Evolutionary conservation across 2,329 filamentous ascomycete species (phyloP).

Genomic region (Alternaria hordeiaustralica): DNA sequence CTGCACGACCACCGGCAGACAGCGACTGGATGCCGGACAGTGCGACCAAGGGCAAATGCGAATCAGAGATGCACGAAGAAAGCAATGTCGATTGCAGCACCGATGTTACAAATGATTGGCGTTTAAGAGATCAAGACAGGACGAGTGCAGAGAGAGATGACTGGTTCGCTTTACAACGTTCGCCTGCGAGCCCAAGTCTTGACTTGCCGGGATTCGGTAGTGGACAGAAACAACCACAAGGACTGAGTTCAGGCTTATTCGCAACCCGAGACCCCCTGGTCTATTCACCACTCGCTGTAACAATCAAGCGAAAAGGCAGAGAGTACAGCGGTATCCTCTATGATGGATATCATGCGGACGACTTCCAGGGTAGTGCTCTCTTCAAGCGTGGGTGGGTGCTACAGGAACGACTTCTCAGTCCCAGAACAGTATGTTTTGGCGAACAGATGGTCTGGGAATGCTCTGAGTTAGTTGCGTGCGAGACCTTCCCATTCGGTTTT

Average conservation of each 20-base stretch:
- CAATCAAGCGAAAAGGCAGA: fast-evolving
- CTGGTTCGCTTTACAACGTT: too few species aligned
- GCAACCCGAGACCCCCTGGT: background rate
- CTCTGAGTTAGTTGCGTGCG: background rate
- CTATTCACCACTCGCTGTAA: fast-evolving
- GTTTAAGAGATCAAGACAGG: background rate
- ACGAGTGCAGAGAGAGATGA: too few species aligned
- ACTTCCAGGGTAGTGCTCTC: background rate
- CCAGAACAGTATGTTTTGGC: fast-evolving
- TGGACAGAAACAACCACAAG: background rate
- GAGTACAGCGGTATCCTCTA: fast-evolving
- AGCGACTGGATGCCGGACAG: background rate
- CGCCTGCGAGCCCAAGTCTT: too few species aligned
- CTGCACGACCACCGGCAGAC: background rate
- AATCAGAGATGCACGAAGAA: fast-evolving
- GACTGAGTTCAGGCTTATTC: background rate
- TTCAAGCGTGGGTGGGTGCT: background rate
- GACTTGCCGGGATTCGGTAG: background rate
- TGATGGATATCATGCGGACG: fast-evolving
- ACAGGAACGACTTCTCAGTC: background rate
- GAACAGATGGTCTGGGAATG: background rate
- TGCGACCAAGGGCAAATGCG: too few species aligned
- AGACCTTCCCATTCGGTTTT: background rate
- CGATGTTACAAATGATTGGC: background rate
- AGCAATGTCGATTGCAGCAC: background rate